Base-by-base conservation (phyloP, 2,329 filamentous ascomycete genomes). In the Cladophialophora immunda region DNA sequence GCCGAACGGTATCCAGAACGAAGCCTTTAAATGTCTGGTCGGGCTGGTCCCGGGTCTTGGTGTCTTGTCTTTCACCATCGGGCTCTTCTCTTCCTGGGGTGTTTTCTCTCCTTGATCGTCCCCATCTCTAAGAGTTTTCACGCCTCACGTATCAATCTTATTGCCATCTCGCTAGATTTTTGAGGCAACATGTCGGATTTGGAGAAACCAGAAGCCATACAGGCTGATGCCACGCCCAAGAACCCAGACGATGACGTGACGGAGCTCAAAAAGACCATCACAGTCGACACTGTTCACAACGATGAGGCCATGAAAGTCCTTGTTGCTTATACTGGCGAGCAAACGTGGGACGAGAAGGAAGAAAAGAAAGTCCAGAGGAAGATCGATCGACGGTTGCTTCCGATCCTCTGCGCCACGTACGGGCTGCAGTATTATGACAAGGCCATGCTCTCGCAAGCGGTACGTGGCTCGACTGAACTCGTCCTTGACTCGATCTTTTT, bases 371-470 rank as follows among this genome's bases (percentile, higher is more conserved):
- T 67, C 22, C 54, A 32, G 36, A 62, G 45, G n/a, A 67, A 67
- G 34, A 69, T 69, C 38, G 67, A 69, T 56, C 74, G 74, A 61
- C 76, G 76, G 60, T 74, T 87, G 41, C 81, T 89, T 75, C 88
- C 82, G 5, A 70, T 83, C 63, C 81, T 84, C 78, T 85, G 77
- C 63, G 80, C 70, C 72, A 85, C 81, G 0, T 89, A 89, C 72
- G 67, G 64, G 3, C 29, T 71, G 17, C 66, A 59, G 41, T 65
- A 65, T 32, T 59, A 65, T 50, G 55, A 57, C 50, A 59, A 65
- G 75, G 83, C 83, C 2, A 85, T 86, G 81, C 73, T 87, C 17
- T 82, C 80, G 0, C 84, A 86, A 70, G 85, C 85, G 54, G 83
- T 83, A 64, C 75, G 71, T 54, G 27, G 6, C 4, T n/a, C 17